Conservation (phyloP, 176 grass and related monocot genomes). For the Musa acuminata region DNA sequence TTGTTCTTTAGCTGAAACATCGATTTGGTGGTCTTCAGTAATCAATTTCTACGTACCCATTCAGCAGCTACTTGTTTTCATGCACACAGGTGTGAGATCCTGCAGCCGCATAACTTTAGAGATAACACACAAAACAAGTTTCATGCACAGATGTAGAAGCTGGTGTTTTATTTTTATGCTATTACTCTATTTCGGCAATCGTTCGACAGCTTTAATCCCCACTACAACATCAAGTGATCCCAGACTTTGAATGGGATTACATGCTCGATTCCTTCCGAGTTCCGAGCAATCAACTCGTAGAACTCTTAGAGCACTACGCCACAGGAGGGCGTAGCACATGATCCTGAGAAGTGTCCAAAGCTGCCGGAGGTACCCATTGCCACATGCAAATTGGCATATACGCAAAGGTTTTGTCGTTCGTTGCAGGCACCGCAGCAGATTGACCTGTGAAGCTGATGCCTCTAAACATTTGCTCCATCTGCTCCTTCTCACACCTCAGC, state of each 20-base stretch:
- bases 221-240: neutral
- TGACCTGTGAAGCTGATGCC: neutral
- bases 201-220: neutral
- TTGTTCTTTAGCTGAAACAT: too few relatives aligned
- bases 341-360: constrained; percentile 1
- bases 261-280: too few relatives aligned
- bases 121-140: too few relatives aligned
- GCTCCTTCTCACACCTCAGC: constrained; percentile 1
- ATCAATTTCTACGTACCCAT: too few relatives aligned
- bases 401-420: neutral
- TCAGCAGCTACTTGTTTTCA: too few relatives aligned
- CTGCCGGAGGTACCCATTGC: neutral
- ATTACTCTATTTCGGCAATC: too few relatives aligned
- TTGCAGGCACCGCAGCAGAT: neutral
- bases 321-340: neutral
- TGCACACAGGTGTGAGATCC: too few relatives aligned
- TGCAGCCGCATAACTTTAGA: too few relatives aligned
- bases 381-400: neutral
- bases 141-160: too few relatives aligned
- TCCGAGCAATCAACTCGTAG: too few relatives aligned
- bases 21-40: too few relatives aligned
- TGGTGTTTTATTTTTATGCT: too few relatives aligned
- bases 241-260: neutral
- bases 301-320: neutral
- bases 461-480: neutral